Base-by-base conservation (phyloP, 805 yeast genomes). In the Spathaspora sp. region DNA sequence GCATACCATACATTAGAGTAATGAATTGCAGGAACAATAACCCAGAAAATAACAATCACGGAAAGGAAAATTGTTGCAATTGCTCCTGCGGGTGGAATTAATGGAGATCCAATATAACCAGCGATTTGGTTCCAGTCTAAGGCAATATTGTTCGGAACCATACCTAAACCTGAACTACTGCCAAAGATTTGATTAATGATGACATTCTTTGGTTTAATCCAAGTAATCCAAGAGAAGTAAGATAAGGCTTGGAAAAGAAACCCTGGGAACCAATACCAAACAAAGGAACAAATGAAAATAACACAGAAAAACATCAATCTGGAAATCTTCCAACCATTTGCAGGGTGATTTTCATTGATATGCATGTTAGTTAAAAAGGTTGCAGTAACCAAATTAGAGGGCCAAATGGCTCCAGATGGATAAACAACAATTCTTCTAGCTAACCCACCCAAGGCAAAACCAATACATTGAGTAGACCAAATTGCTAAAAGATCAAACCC, bases 351-450 rank as follows among this genome's bases (percentile, higher is more conserved):
- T 55, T 77, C 71, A 68, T 61, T 75, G 54, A 66, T 72, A 77
- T 65, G 83, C 72, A 67, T 78, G 75, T 60, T 80, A 71, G 68
- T 80, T 73, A 69, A 63, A 57, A 84, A 77, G 19, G 87, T 82
- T 26, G 82, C 61, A 4, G 83, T 74, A 48, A 84, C 87, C 62
- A 87, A 72, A 59, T 78, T 78, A 1, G 80, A 65, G 4, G 93
- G 93, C 92, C 92, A 87, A 48, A 85, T 75, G 66, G 84, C 80
- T 14, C 81, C 70, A 5, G 85, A 76, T 5, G 90, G 86, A 52
- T 79, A 78, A 14, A 86, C 85, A 55, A 86, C 72, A 39, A 83
- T 70, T 56, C 79, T 76, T 56, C 86, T 73, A 42, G 79, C 71
- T 51, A 86, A 49, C 29, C 92, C 92, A 44, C 88, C 89, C 48